phyloP scores from a whole-genome alignment of 2,329 filamentous ascomycete species.

The Aureobasidium subglaciale region DNA sequence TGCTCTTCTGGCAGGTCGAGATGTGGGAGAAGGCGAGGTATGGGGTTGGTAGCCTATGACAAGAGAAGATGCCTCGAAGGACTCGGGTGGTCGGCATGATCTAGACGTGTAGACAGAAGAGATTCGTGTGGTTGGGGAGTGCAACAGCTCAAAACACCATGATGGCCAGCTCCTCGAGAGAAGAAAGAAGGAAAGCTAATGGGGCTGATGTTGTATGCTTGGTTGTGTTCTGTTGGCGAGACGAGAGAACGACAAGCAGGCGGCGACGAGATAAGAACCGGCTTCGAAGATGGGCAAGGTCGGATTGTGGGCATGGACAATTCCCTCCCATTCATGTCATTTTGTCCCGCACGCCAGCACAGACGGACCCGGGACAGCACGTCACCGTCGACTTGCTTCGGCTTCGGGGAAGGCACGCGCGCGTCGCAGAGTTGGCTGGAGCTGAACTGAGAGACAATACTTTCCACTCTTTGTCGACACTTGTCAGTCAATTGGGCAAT shows the following conservation, averaged over 20 bases:
- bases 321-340: not conserved
- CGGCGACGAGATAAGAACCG: not conserved
- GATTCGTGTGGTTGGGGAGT: not conserved
- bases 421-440: not conserved
- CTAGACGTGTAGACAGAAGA: not conserved
- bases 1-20: constrained; percentile 8
- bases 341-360: not conserved
- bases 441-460: not conserved
- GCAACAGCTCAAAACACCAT: constrained; percentile 11
- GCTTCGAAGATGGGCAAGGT: too few species aligned
- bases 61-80: constrained; percentile 2
- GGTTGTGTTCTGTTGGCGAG: not conserved
- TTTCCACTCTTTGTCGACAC: not conserved
- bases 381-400: not conserved
- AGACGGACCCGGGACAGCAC: not conserved
- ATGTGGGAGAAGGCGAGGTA: constrained; percentile 1
- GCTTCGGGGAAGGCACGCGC: not conserved
- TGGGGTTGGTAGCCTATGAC: not conserved
- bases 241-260: not conserved
- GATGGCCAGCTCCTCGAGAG: constrained; percentile 13
- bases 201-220: too few species aligned
- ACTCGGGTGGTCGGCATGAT: not conserved
- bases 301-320: not conserved
- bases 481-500: not conserved
- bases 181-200: not conserved